These are phyloP conservation scores for Candida germanica DNA, from an alignment of 805 yeast species.

Conservation along the genomic window DNA sequence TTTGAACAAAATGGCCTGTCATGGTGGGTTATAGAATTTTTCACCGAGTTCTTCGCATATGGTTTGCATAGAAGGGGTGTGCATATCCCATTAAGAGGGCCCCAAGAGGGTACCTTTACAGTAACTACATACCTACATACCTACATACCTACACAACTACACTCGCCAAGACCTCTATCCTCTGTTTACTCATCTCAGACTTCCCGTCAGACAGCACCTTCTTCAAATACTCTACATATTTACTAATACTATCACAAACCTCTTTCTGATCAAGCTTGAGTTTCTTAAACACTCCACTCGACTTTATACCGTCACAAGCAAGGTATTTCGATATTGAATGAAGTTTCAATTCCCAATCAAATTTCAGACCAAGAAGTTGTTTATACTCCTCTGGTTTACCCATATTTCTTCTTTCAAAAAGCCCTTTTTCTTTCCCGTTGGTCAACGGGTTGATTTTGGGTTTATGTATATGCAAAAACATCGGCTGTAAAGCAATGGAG, in stretches of 20 bases:
- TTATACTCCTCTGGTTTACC: conserved; percentile 16
- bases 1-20: conserved; percentile 5
- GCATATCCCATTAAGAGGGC: too few relatives aligned
- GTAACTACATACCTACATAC: too few relatives aligned
- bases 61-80: too few relatives aligned
- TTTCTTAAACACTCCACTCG: neutral
- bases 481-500: conserved; percentile 20
- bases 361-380: conserved; percentile 8
- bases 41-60: too few relatives aligned
- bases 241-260: conserved; percentile 4
- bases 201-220: conserved; percentile 2
- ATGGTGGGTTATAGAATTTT: neutral
- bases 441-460: conserved; percentile 31
- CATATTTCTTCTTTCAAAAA: conserved; percentile 21
- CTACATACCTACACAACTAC: too few relatives aligned
- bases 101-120: too few relatives aligned
- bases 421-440: conserved; percentile 19
- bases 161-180: too few relatives aligned
- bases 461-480: conserved; percentile 31
- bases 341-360: conserved; percentile 36
- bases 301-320: conserved; percentile 24
- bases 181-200: too few relatives aligned
- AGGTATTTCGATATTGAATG: conserved; percentile 31
- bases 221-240: conserved; percentile 8
- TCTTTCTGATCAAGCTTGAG: conserved; percentile 3